A percentile compares a stretch with the other conserved stretches of the same genome.
Evolutionary conservation across 2,329 filamentous ascomycete genomes (phyloP).

Genomic region (Trichoderma brevicompactum): DNA sequence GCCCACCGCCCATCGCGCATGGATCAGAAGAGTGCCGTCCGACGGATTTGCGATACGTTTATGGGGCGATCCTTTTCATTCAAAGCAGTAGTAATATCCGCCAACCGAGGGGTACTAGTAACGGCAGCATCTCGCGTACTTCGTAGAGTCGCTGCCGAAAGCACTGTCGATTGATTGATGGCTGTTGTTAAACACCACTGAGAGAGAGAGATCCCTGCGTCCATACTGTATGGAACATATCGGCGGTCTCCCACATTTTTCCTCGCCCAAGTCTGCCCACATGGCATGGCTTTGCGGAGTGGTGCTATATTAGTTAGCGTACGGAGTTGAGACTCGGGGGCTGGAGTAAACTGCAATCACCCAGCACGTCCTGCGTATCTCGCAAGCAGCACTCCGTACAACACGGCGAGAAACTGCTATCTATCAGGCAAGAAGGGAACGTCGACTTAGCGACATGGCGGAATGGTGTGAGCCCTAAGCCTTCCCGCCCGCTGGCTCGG

Average conservation of each 20-base stretch:
- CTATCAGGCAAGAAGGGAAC: not conserved
- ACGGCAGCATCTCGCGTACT: not conserved
- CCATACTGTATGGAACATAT: conserved; percentile 4
- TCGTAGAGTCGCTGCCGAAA: not conserved
- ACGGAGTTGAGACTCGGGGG: conserved; percentile 21
- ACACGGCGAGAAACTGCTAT: not conserved
- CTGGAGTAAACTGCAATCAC: conserved; percentile 6
- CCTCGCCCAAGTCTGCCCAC: not conserved
- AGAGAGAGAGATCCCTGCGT: not conserved
- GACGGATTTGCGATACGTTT: conserved; percentile 6
- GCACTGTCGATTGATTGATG: not conserved
- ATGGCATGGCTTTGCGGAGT: conserved; percentile 20
- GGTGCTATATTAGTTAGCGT: conserved; percentile 24
- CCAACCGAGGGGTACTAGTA: not conserved
- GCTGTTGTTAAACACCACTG: not conserved
- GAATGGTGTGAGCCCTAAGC: conserved; percentile 19
- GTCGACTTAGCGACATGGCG: conserved; percentile 4
- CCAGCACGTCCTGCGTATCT: not conserved
- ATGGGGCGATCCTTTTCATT: conserved; percentile 15
- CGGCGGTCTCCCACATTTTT: conserved; percentile 11
- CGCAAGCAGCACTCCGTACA: conserved; percentile 3
- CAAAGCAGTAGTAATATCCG: not conserved
- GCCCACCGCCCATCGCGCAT: conserved; percentile 21
- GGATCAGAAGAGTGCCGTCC: conserved; percentile 14
- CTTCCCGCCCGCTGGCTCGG: conserved; percentile 29